Percentiles rank a stretch among this genome's conserved stretches.
These are phyloP conservation scores for Elasticomyces elasticus DNA, from an alignment of 495 filamentous ascomycete genomes.

Conservation along the genomic window DNA sequence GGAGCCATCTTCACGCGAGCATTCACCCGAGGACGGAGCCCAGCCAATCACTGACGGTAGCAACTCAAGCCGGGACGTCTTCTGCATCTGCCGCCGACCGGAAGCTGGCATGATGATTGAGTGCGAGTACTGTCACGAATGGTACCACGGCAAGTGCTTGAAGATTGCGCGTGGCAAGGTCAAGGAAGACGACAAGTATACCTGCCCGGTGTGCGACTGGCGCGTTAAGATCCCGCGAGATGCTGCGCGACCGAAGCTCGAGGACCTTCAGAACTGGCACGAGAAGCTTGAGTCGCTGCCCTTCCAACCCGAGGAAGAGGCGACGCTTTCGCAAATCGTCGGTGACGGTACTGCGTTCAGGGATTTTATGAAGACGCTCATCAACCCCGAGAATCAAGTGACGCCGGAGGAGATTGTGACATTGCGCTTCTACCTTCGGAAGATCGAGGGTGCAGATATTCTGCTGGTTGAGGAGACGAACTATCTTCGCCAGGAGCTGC, in stretches of 20 bases:
- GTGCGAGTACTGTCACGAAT: conserved; percentile 95
- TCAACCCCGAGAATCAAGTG: conserved; percentile 61
- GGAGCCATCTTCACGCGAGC: conserved; percentile 81
- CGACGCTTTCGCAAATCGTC: conserved; percentile 72
- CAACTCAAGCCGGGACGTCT: conserved; percentile 64
- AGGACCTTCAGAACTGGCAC: conserved; percentile 82
- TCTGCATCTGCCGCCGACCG: conserved; percentile 87
- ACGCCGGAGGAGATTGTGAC: conserved; percentile 78
- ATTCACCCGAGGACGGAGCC: conserved; percentile 61
- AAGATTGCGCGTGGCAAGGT: conserved; percentile 97
- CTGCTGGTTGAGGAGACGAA: conserved; percentile 88
- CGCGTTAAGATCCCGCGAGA: conserved; percentile 97
- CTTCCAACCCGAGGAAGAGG: conserved; percentile 94
- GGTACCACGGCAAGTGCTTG: conserved; percentile 97
- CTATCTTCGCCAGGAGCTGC: conserved; percentile 90
- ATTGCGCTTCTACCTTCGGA: conserved; percentile 94
- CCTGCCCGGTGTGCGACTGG: conserved; percentile 96
- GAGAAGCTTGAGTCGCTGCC: conserved; percentile 72
- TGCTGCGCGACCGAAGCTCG: conserved; percentile 88
- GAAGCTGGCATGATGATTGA: conserved; percentile 99
- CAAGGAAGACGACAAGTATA: conserved; percentile 97
- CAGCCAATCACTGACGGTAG: conserved; percentile 34
- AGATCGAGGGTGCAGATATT: conserved; percentile 96
- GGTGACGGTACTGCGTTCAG: conserved; percentile 75
- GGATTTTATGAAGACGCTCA: conserved; percentile 66